Evolutionary conservation across 331 rosid genomes (phyloP), one percentile per base, ranked within the genome.

Genomic region (Quercus phellos): DNA sequence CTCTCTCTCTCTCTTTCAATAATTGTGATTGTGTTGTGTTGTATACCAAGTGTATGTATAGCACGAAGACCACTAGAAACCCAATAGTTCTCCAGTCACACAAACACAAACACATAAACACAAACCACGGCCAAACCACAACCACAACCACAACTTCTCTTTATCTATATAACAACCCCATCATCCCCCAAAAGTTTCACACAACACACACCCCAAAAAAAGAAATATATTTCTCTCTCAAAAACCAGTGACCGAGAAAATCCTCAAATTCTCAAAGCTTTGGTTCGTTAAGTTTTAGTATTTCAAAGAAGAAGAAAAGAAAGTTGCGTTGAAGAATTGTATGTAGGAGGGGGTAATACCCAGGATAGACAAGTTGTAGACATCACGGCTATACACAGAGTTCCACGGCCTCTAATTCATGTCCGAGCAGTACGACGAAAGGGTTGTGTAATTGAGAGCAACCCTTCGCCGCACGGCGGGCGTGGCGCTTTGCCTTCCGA

Each of bases 401-500:
- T 32, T 83, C 73, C 70, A 77, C 97, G 93, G 79, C 72, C 74
- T 58, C 84, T 91, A 43, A 6, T 80, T 86, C 97, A 95, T 95
- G 98, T 85, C 97, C 94, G 85, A 74, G 1, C 93, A 72, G 88
- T 88, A 63, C 93, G 94, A 80, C 97, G 96, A 27, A 85, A 84
- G 92, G 98, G 91, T 88, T 90, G 90, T 68, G 78, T 90, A 66
- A 84, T 77, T 72, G 84, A 78, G 30, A 80, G 84, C 88, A 95
- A 90, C 90, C 99, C 98, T 88, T 88, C 99, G 90, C 98, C 97
- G 92, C 99, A 95, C 98, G 99, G 98, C 84, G 98, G 99, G 78
- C 99, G 98, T 85, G 99, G 99, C 74, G 99, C 99, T 74, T 64
- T 93, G 93, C 99, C 99, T 61, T 95, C 99, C 24, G 99, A 95